Conservation (phyloP, 139 green algal genomes). For the Chlamydomonas sp. region DNA sequence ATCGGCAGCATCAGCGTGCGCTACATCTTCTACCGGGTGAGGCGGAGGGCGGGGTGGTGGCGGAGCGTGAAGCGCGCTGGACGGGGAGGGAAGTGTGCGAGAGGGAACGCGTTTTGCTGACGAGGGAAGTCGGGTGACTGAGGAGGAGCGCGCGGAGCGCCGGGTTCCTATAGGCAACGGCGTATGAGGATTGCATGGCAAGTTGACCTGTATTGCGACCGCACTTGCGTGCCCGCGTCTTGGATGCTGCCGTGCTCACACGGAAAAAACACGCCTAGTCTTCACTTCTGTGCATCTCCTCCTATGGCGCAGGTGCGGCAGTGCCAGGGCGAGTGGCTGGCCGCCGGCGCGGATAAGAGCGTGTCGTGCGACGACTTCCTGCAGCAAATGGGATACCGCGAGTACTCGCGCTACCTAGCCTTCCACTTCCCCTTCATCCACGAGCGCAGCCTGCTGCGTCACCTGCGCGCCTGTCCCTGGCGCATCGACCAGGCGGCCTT, state of each 20-base stretch:
- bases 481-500: slow-evolving; percentile 82
- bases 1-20: slow-evolving; percentile 86
- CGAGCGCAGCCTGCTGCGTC: slow-evolving; percentile 90
- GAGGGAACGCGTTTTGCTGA: no score
- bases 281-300: neutral
- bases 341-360: slow-evolving; percentile 32
- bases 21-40: slow-evolving; percentile 74
- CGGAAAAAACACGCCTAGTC: no score
- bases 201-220: no score
- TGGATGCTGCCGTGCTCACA: no score
- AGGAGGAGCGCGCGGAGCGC: no score
- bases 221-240: no score
- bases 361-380: slow-evolving; percentile 78
- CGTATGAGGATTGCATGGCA: no score
- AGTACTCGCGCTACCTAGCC: slow-evolving; percentile 92
- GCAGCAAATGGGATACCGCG: slow-evolving; percentile 87
- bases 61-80: neutral
- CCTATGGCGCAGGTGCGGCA: slow-evolving; percentile 27
- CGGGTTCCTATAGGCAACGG: no score
- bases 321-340: slow-evolving; percentile 38
- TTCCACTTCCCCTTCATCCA: slow-evolving; percentile 98
- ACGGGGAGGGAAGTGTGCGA: neutral
- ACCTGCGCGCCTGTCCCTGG: slow-evolving; percentile 90
- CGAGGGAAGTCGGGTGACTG: no score
- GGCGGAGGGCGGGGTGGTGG: neutral